phyloP scores from a whole-genome alignment of 2,329 filamentous ascomycete species.

The Talaromyces piceae region DNA sequence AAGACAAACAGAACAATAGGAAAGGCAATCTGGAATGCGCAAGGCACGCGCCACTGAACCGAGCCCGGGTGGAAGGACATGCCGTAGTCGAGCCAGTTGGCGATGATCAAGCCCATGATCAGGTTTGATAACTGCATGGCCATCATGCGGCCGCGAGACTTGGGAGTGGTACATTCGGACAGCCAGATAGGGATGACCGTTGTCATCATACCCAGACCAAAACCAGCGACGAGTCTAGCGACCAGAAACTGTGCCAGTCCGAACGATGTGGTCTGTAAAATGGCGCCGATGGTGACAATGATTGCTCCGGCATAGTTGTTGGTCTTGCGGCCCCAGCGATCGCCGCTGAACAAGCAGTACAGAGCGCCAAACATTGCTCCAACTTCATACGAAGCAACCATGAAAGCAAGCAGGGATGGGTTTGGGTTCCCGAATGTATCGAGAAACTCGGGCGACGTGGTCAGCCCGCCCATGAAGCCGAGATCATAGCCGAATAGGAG shows the following conservation, averaged over 20 bases:
- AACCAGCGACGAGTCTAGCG: slow-evolving; percentile 19
- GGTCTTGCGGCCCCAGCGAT: slow-evolving; percentile 33
- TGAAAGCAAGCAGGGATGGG: slow-evolving; percentile 17
- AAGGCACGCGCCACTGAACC: slow-evolving; percentile 19
- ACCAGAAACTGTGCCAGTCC: slow-evolving; percentile 17
- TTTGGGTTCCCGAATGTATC: slow-evolving; percentile 15
- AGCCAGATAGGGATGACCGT: slow-evolving; percentile 20
- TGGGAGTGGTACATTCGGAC: slow-evolving; percentile 19
- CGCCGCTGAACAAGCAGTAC: slow-evolving; percentile 28
- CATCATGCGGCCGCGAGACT: slow-evolving; percentile 39
- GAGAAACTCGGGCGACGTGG: slow-evolving; percentile 10
- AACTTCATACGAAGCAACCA: slow-evolving; percentile 20
- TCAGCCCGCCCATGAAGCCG: slow-evolving; percentile 29
- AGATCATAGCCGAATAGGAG: slow-evolving; percentile 39
- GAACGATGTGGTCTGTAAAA: slow-evolving; percentile 16
- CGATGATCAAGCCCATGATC: slow-evolving; percentile 18
- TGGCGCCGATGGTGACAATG: slow-evolving; percentile 18
- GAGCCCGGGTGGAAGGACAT: slow-evolving; percentile 15
- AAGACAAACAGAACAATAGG: slow-evolving; percentile 13
- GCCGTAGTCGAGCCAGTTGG: slow-evolving; percentile 26
- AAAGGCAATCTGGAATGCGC: slow-evolving; percentile 19
- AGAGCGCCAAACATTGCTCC: slow-evolving; percentile 22
- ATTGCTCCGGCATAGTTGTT: slow-evolving; percentile 34
- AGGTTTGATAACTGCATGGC: slow-evolving; percentile 27
- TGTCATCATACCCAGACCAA: slow-evolving; percentile 19